Evolutionary conservation across 2,329 filamentous ascomycete genomes (phyloP).

Genomic region (Boeremia exigua): DNA sequence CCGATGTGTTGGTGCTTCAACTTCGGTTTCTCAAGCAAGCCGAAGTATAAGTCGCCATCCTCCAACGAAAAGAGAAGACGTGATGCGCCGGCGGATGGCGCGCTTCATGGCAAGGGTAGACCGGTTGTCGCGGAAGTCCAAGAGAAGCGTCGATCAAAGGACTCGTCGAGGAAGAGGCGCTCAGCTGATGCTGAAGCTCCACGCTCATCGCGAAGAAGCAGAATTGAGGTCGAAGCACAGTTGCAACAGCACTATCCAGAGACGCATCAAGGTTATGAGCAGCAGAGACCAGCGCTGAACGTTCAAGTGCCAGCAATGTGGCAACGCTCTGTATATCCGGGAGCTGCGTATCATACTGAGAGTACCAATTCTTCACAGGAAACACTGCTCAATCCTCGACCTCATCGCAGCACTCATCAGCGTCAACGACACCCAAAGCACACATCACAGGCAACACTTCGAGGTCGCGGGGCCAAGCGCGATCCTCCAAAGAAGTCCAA

Average conservation of each 20-base stretch:
- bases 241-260: slow-evolving; percentile 26
- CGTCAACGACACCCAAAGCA: slow-evolving; percentile 43
- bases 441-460: slow-evolving; percentile 42
- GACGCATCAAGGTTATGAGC: slow-evolving; percentile 25
- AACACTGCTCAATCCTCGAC: slow-evolving; percentile 45
- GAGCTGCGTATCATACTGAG: slow-evolving; percentile 17
- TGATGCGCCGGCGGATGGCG: slow-evolving; percentile 26
- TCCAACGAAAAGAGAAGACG: slow-evolving; percentile 40
- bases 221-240: slow-evolving; percentile 28
- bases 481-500: slow-evolving; percentile 42
- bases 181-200: slow-evolving; percentile 31
- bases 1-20: slow-evolving; percentile 48
- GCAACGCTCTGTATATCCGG: slow-evolving; percentile 35
- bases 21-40: slow-evolving; percentile 38
- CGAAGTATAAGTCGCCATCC: slow-evolving; percentile 39
- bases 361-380: slow-evolving; percentile 43
- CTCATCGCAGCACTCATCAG: slow-evolving; percentile 40
- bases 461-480: slow-evolving; percentile 46
- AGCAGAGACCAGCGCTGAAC: slow-evolving; percentile 30
- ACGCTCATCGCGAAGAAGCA: slow-evolving; percentile 33
- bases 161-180: slow-evolving; percentile 32
- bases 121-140: slow-evolving; percentile 31
- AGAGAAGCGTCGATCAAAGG: slow-evolving; percentile 42
- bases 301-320: slow-evolving; percentile 38
- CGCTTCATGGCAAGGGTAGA: slow-evolving; percentile 33